Percentiles rank a stretch among this genome's conserved stretches.
These are phyloP conservation scores for Lithocarpus polystachyus DNA, from an alignment of 306 rosid species.

Conservation along the genomic window DNA sequence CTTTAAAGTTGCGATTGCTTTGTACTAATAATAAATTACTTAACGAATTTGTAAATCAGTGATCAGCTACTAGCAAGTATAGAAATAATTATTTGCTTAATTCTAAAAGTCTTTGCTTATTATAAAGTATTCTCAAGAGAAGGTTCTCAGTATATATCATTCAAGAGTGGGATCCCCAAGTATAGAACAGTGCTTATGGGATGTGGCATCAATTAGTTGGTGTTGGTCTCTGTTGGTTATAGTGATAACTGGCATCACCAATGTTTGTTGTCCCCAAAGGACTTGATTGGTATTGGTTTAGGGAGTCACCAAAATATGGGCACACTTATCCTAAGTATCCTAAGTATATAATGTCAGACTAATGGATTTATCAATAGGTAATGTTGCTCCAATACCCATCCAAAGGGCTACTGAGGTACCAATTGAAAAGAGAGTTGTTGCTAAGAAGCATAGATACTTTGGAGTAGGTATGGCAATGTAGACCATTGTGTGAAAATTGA, in stretches of 20 bases:
- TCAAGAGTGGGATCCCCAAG: not conserved
- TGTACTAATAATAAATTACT: not conserved
- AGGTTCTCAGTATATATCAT: not conserved
- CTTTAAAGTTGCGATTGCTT: not conserved
- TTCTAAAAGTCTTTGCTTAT: not conserved
- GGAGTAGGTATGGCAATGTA: not conserved
- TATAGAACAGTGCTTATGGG: not conserved
- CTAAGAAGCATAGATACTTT: not conserved
- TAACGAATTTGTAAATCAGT: not conserved
- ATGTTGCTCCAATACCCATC: too few species aligned
- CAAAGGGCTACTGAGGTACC: too few species aligned
- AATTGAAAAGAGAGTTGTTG: too few species aligned
- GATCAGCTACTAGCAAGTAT: not conserved
- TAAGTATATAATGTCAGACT: not conserved
- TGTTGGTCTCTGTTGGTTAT: not conserved
- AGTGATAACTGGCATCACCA: not conserved
- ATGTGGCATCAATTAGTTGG: not conserved
- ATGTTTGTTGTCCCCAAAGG: not conserved
- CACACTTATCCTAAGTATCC: not conserved
- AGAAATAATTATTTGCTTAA: not conserved
- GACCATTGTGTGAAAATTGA: too few species aligned
- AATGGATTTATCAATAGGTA: too few species aligned
- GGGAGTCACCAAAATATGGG: not conserved
- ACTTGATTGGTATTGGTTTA: not conserved
- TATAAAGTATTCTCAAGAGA: not conserved